These are phyloP conservation scores for Geotrichum australiense DNA, from an alignment of 1,139 yeast species.

Conservation along the genomic window DNA sequence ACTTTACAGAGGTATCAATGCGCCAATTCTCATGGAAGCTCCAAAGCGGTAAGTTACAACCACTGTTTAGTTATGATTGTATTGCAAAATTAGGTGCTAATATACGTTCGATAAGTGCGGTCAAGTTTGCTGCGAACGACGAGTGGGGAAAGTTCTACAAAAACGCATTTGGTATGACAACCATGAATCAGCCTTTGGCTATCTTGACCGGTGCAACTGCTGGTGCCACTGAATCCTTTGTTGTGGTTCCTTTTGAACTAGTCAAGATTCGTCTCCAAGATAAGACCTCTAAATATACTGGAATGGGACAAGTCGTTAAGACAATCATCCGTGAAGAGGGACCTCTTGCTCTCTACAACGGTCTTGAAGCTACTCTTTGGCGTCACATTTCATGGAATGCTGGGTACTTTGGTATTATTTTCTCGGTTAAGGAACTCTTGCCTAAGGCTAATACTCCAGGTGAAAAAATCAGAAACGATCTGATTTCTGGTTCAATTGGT, in stretches of 20 bases:
- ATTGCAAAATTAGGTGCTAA: no score
- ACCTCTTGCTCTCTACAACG: slow-evolving; percentile 77
- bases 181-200: slow-evolving; percentile 77
- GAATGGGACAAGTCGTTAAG: slow-evolving; percentile 76
- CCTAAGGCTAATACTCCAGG: slow-evolving; percentile 66
- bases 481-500: slow-evolving; percentile 90
- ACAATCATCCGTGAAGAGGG: slow-evolving; percentile 73
- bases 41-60: slow-evolving; percentile 52
- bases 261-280: slow-evolving; percentile 85
- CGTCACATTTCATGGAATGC: slow-evolving; percentile 97
- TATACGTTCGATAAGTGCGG: slow-evolving; percentile 58
- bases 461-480: slow-evolving; percentile 76
- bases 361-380: slow-evolving; percentile 95
- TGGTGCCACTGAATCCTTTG: slow-evolving; percentile 94
- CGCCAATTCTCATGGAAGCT: slow-evolving; percentile 99
- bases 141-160: slow-evolving; percentile 90
- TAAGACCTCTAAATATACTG: slow-evolving; percentile 69
- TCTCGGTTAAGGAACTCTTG: slow-evolving; percentile 71
- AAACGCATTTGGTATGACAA: slow-evolving; percentile 56
- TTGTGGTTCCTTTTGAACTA: slow-evolving; percentile 94
- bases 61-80: slow-evolving; percentile 1
- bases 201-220: slow-evolving; percentile 96
- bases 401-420: slow-evolving; percentile 93
- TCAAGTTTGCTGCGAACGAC: slow-evolving; percentile 96
- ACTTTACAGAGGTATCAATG: slow-evolving; percentile 85